Base-by-base conservation (phyloP, 1,139 yeast species). In the Scheffersomyces parashehatae region DNA sequence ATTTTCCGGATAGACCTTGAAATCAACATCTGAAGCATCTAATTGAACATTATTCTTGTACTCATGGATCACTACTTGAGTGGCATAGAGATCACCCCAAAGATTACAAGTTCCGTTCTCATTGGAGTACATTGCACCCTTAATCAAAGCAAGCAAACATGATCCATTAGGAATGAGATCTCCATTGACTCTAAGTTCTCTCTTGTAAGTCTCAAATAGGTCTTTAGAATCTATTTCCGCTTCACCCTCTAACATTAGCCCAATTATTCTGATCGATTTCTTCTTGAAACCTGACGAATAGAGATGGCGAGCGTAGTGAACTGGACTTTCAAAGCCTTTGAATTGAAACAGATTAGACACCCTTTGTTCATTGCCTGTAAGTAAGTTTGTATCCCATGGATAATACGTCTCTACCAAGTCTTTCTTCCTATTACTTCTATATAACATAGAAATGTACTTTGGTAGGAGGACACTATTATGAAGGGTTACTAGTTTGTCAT, bases 21-120 rank as follows among this genome's bases (percentile, higher is more conserved):
- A 50, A 8, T 52, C 69, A 34, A 63, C 60, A 4, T 59, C 59
- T 39, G 59, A 53, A 9, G 44, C 7, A 33, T 54, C 24, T 45
- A 56, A 50, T 35, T 64, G 44, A 40, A 64, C 66, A 38, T 65
- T 45, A 16, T 50, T 58, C 45, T 77, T 74, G 60, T 83, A 81
- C 55, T 84, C 88, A 35, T 69, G 74, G 5, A 82, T 72, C 0
- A 87, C 83, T 12, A 82, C 68, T 50, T 83, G 88, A 1, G 85
- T 71, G 0, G 90, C 87, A 46, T 64, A 76, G 29, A 75, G 48
- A 1, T 66, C 67, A 4, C 67, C 79, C 86, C 87, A 82, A 3
- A 55, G 37, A 12, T 63, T 47, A 4, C 60, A 52, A 1, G 56
- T 47, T 3, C 54, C 53, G 1, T 53, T 43, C 7, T 48, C 43